Evolutionary conservation across 108 stramenopile species (phyloP), one percentile per base, ranked within the genome.

Genomic region (Cyclotella baltica): DNA sequence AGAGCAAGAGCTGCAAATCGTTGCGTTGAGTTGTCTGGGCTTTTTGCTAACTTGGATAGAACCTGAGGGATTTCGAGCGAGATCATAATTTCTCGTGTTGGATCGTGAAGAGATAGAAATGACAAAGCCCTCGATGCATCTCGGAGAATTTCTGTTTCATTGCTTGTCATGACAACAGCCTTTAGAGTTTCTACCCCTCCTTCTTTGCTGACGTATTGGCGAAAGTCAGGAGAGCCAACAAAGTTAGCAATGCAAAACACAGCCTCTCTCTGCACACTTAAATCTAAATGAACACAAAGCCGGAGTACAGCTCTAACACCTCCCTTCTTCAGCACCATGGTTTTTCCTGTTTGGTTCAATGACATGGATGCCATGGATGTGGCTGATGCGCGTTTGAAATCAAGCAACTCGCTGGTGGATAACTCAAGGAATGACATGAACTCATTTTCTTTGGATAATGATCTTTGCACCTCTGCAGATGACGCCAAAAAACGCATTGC

Each of bases 381-480:
- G 4, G 94, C 88, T n/a, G 91, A 90, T n/a, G 90, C 88, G 57
- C 94, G 87, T 78, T 89, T 90, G 73, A 84, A 95, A 63, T 95
- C 94, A 25, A 93, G 62, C 28, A 90, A 68, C 15, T 84, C 83
- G 29, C 86, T 85, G 57, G 80, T 77, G 19, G 91, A 91, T 11
- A 92, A 62, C 10, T 79, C 83, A 34, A 90, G 51, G 61, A 90
- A 93, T 4, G 90, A 81, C 28, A 73, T 48, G 56, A 93, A 61
- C 57, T 73, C 58, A n/a, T 88, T 86, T 53, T 91, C 89, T 53
- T 78, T 69, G 3, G 86, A 78, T 22, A 93, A 78, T 58, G 80
- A 53, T 59, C 86, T 62, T 28, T 90, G 84, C 15, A 93, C 87
- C 30, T 91, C 88, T 2, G 88, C 75, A 72, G 90, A 84, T 33